phyloP scores from a whole-genome alignment of 305 asterid species.

The Lippia alba region DNA sequence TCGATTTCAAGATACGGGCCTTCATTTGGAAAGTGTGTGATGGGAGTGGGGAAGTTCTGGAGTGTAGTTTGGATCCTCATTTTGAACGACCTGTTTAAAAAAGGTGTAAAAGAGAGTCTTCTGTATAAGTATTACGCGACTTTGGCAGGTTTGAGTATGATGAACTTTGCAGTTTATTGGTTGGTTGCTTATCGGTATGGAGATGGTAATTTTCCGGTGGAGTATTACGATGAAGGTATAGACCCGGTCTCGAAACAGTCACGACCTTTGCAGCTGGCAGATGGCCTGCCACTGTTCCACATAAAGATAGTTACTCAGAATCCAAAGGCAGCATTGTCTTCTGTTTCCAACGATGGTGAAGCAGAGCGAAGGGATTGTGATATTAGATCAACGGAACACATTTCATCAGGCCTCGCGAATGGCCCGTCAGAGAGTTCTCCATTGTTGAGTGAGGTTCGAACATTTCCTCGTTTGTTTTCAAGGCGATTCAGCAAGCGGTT shows the following conservation, averaged over 20 bases:
- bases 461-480: background rate
- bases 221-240: background rate
- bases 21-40: slow-evolving; percentile 3
- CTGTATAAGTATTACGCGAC: slow-evolving; percentile 27
- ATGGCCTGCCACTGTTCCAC: slow-evolving; percentile 2
- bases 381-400: background rate
- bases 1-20: background rate
- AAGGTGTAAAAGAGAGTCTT: background rate
- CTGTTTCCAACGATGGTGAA: background rate
- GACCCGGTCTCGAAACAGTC: background rate
- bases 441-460: background rate
- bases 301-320: background rate
- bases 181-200: slow-evolving; percentile 13
- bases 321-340: background rate
- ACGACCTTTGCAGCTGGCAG: background rate
- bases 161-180: background rate
- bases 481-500: slow-evolving; percentile 7
- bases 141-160: slow-evolving; percentile 1
- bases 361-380: background rate
- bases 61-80: slow-evolving; percentile 15
- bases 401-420: background rate
- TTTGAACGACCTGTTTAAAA: background rate
- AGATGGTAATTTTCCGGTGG: slow-evolving; percentile 1
- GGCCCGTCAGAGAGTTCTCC: background rate
- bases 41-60: slow-evolving; percentile 19